A percentile compares a stretch with the other conserved stretches of the same genome.
Conservation (phyloP, 1,284 basidiomycete genomes). For the Boletus semigastroideus region DNA sequence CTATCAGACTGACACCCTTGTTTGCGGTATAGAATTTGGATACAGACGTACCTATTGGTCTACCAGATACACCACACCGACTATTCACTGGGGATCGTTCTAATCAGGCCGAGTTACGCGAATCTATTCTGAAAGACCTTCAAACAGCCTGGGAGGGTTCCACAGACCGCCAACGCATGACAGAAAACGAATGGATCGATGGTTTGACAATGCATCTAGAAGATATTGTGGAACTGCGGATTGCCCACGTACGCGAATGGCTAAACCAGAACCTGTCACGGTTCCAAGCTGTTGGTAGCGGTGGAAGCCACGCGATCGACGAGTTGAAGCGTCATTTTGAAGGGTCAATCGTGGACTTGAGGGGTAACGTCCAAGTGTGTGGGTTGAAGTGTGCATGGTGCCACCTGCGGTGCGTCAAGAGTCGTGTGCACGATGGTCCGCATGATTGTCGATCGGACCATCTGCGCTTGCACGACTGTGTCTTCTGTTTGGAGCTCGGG, state of each 20-base stretch:
- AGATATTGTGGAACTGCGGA: conserved; percentile 38
- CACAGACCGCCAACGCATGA: conserved; percentile 28
- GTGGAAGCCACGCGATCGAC: conserved; percentile 41
- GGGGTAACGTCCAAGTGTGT: conserved; percentile 48
- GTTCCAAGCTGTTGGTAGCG: conserved; percentile 36
- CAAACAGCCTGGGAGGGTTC: conserved; percentile 35
- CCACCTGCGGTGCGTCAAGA: conserved; percentile 47
- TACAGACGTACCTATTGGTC: conserved; percentile 39
- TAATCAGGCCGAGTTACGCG: conserved; percentile 27
- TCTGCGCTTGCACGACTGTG: conserved; percentile 43
- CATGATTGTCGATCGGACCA: conserved; percentile 55
- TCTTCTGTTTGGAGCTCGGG: conserved; percentile 40
- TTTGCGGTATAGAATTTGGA: conserved; percentile 45
- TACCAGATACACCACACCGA: conserved; percentile 34
- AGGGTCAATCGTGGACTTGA: conserved; percentile 42
- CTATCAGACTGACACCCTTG: neutral
- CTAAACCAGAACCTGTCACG: conserved; percentile 46
- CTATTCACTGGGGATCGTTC: conserved; percentile 37
- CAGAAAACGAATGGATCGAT: conserved; percentile 43
- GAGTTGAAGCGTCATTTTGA: conserved; percentile 46
- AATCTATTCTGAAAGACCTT: conserved; percentile 32
- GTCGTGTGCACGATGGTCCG: conserved; percentile 42
- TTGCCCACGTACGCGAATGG: conserved; percentile 51
- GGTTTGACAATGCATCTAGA: conserved; percentile 41
- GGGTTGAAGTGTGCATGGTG: conserved; percentile 45